Percentiles rank a stretch among this genome's conserved stretches.
These are phyloP conservation scores for Penicillium sp. DNA, from an alignment of 2,329 filamentous ascomycete species.

Conservation along the genomic window DNA sequence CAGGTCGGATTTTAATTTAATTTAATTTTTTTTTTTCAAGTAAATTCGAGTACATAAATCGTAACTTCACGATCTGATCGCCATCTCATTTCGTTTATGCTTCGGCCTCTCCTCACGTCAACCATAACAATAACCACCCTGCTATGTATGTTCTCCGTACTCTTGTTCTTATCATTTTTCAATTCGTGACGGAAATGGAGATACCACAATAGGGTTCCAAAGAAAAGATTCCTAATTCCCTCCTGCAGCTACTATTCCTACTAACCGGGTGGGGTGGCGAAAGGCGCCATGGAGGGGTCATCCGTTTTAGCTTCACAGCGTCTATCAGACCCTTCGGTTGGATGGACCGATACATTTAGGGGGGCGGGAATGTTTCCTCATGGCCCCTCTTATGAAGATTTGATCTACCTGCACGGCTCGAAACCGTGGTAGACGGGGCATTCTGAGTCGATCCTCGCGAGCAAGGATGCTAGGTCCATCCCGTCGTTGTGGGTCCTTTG, in stretches of 20 bases:
- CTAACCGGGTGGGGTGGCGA: not conserved
- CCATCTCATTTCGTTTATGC: constrained; percentile 7
- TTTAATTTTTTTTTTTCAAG: constrained; percentile 1
- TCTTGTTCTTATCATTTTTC: not conserved
- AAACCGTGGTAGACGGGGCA: constrained; percentile 4
- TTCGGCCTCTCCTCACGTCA: constrained; percentile 9
- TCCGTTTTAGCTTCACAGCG: not conserved
- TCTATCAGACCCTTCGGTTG: constrained; percentile 11
- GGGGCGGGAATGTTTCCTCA: not conserved
- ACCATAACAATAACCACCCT: not conserved
- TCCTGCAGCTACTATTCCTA: not conserved
- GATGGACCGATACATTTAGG: constrained; percentile 2
- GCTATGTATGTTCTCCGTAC: too few species aligned
- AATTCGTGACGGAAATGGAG: not conserved
- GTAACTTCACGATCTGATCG: constrained; percentile 4
- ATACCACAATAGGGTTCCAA: not conserved
- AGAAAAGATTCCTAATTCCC: not conserved
- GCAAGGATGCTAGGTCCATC: constrained; percentile 5
- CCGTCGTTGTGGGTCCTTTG: not conserved
- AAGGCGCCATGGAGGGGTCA: not conserved
- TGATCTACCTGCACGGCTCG: constrained; percentile 1
- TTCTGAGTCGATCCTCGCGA: constrained; percentile 15
- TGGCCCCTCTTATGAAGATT: not conserved
- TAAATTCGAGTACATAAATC: not conserved
- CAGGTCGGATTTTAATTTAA: not conserved